phyloP scores from a whole-genome alignment of 768 basidiomycete species.

The Hericium coralloides region DNA sequence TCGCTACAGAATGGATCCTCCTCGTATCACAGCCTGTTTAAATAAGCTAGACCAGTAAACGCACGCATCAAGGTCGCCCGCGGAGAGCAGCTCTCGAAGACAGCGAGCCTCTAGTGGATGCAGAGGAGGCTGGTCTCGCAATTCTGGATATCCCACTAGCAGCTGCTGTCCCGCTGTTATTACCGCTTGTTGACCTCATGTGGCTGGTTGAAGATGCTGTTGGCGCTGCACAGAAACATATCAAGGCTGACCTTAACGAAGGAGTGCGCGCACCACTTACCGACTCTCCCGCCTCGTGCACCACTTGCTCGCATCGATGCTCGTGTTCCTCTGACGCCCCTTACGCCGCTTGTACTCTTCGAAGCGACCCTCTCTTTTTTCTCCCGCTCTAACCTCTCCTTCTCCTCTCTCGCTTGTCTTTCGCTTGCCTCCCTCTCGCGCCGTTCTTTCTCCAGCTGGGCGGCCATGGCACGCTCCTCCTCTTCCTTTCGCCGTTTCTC shows the following conservation, averaged over 20 bases:
- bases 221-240: neutral
- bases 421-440: constrained; percentile 42
- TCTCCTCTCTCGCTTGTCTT: constrained; percentile 32
- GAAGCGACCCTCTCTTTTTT: constrained; percentile 26
- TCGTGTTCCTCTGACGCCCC: constrained; percentile 67
- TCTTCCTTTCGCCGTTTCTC: constrained; percentile 32
- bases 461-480: constrained; percentile 22
- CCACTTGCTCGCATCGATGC: constrained; percentile 46
- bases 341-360: constrained; percentile 41
- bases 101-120: neutral
- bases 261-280: neutral
- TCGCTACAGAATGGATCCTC: neutral
- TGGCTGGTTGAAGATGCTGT: neutral
- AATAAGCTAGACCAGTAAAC: too few relatives aligned
- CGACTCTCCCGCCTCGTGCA: constrained; percentile 5
- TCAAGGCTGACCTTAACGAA: neutral
- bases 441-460: constrained; percentile 36
- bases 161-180: neutral
- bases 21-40: too few relatives aligned
- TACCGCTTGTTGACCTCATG: neutral
- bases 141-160: neutral
- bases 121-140: neutral
- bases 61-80: neutral
- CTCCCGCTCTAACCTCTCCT: constrained; percentile 36
- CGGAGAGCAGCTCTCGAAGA: too few relatives aligned